Percentiles rank a stretch among this genome's conserved stretches.
These are phyloP conservation scores for Solanum boliviense DNA, from an alignment of 257 asterid species.

Conservation along the genomic window DNA sequence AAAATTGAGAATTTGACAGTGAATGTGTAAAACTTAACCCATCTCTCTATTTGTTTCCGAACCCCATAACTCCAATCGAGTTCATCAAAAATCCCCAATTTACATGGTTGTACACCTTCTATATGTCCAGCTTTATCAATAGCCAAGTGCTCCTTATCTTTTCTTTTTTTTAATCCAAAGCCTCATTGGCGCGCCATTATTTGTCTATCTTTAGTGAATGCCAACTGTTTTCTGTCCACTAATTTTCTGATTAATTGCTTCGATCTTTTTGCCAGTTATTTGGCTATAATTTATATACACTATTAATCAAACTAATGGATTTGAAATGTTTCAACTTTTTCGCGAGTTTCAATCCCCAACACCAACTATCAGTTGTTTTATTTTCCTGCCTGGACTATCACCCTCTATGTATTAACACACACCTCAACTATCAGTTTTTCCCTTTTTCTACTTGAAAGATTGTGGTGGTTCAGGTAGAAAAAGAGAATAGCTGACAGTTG, in stretches of 20 bases:
- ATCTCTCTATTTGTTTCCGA: background rate
- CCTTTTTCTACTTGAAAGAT: too few relatives aligned
- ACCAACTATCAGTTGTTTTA: too few relatives aligned
- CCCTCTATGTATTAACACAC: too few relatives aligned
- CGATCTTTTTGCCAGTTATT: background rate
- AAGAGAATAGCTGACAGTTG: fast-evolving
- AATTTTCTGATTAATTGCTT: background rate
- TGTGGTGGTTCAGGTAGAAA: too few relatives aligned
- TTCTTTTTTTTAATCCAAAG: background rate
- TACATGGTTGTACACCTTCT: background rate
- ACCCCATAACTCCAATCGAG: background rate
- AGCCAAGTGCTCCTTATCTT: background rate
- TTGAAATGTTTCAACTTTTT: too few relatives aligned
- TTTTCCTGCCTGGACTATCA: too few relatives aligned
- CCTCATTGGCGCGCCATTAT: background rate
- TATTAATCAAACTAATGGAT: background rate
- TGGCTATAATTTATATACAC: background rate
- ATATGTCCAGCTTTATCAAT: background rate
- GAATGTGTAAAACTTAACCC: too few relatives aligned
- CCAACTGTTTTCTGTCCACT: background rate
- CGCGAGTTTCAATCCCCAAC: too few relatives aligned
- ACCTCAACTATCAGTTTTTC: too few relatives aligned
- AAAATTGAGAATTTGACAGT: too few relatives aligned
- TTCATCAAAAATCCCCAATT: background rate
- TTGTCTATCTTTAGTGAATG: background rate